Conservation (phyloP, 2,329 filamentous ascomycete genomes). For the Botrytis fabae region DNA sequence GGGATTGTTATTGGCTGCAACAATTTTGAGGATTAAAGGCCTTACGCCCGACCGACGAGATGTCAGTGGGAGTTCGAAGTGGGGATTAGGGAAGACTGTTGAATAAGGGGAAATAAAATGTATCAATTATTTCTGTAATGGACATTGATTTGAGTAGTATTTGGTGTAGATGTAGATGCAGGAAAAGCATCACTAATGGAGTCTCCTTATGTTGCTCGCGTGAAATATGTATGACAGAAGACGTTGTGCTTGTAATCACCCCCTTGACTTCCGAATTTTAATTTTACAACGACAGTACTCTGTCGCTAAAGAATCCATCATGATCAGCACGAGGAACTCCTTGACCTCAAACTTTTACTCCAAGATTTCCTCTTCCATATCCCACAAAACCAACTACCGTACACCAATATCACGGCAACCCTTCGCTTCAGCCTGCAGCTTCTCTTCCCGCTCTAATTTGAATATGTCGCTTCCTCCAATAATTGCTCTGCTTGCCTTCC, state of each 20-base stretch:
- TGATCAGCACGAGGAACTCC: background rate
- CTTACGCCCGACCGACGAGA: background rate
- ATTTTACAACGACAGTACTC: background rate
- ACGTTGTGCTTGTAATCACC: background rate
- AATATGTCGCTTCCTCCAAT: background rate
- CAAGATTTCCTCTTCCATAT: background rate
- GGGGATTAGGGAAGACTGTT: background rate
- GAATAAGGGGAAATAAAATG: background rate
- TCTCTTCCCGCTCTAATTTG: background rate
- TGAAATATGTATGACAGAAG: background rate
- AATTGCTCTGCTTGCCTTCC: background rate
- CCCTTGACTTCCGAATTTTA: background rate
- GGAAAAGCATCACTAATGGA: background rate
- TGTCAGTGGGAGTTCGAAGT: no score
- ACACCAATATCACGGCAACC: background rate
- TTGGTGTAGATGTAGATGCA: background rate
- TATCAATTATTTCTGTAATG: background rate
- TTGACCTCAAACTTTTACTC: background rate
- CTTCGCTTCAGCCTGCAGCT: background rate
- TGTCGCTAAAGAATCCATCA: background rate
- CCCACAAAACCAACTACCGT: background rate
- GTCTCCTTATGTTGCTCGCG: background rate
- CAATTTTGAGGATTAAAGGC: background rate
- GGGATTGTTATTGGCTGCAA: background rate
- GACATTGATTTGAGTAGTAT: background rate